Evolutionary conservation across 140 eudicot species (phyloP), one percentile per base, ranked within the genome.

Genomic region (Oenanthe javanica): DNA sequence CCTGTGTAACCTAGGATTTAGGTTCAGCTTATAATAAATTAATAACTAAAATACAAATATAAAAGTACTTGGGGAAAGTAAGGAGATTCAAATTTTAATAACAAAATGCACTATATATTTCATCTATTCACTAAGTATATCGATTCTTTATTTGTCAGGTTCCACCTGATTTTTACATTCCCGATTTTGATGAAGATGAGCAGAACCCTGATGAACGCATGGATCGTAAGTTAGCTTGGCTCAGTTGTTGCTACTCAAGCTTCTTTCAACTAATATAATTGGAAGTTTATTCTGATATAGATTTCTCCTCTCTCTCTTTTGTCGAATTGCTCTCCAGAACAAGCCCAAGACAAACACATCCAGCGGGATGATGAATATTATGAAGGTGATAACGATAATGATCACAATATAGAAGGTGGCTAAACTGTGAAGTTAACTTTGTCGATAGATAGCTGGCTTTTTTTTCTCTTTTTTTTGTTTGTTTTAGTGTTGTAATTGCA

Each of bases 121-220:
- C 9, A 75, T 49, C 9, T n/a, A 47, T 72, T n/a, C 31, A 43
- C 36, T 16, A 21, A 42, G 52, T 38, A 70, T 23, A 48, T 75
- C 12, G 25, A n/a, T 27, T 51, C 79, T 50, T 27, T 16, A 2
- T 78, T 31, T 85, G 89, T 82, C 84, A 92, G 99, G 97, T 95
- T 69, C 99, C 99, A 45, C 99, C 99, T 74, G 99, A 95, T 82
- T 95, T 92, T 75, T 95, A 95, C 69, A 88, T 95, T 80, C 99
- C 99, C 49, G 99, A 95, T 84, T 86, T 89, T 79, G 96, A 95
- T 82, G 99, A 95, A 86, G 99, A 95, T 73, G 93, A 92, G 83
- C 91, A 83, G 81, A 89, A 95, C 82, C 99, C 99, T 55, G 99
- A 95, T 88, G 97, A 90, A 81, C 93, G 99, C 48, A 82, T 77